These are phyloP conservation scores for Aspergillus heteromorphus DNA, from an alignment of 495 filamentous ascomycete species.

Conservation along the genomic window DNA sequence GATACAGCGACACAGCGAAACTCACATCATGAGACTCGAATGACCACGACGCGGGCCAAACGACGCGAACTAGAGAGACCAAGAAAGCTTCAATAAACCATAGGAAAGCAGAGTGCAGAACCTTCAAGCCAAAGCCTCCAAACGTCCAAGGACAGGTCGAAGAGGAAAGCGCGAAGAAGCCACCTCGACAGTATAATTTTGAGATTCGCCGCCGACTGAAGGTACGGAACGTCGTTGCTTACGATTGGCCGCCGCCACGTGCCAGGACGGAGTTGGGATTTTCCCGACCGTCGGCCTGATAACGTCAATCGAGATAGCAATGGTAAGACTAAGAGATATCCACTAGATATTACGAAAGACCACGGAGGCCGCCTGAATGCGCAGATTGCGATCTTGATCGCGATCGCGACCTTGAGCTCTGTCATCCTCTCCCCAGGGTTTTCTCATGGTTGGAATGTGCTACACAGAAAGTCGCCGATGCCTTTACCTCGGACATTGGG, in stretches of 20 bases:
- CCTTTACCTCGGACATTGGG: neutral
- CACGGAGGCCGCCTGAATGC: neutral
- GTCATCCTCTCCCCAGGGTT: neutral
- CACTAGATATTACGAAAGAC: neutral
- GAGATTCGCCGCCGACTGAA: conserved; percentile 29
- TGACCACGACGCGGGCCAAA: conserved; percentile 34
- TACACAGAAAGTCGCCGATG: neutral
- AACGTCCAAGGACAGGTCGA: conserved; percentile 2
- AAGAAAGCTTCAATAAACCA: conserved; percentile 25
- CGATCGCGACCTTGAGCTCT: neutral
- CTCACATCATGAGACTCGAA: conserved; percentile 35
- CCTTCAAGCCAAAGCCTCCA: conserved; percentile 1
- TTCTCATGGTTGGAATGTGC: neutral
- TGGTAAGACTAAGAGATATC: neutral
- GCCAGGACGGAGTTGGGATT: conserved; percentile 20
- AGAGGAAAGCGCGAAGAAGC: conserved; percentile 32
- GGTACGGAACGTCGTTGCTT: conserved; percentile 5
- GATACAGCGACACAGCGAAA: conserved; percentile 7
- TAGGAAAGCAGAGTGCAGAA: conserved; percentile 16
- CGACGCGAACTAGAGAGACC: conserved; percentile 9
- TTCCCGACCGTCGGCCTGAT: conserved; percentile 7
- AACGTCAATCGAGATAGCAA: neutral
- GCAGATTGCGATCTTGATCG: neutral
- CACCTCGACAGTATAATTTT: conserved; percentile 37
- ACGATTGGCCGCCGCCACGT: conserved; percentile 22